These are phyloP conservation scores for Cadophora luteo-olivacea DNA, from an alignment of 2,329 filamentous ascomycete genomes.

Conservation along the genomic window DNA sequence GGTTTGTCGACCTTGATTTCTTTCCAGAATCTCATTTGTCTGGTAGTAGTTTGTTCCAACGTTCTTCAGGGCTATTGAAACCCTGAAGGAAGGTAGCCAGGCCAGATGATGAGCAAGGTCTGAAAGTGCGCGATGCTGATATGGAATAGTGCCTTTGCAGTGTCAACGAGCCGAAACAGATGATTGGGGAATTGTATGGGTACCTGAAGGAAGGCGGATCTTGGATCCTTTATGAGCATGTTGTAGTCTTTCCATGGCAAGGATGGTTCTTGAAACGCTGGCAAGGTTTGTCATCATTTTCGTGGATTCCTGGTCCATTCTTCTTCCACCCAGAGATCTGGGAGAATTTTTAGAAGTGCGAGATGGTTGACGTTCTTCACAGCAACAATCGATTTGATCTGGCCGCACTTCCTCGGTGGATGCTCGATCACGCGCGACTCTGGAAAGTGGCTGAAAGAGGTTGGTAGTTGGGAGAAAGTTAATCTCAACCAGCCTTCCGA, in stretches of 20 bases:
- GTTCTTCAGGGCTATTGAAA: background rate
- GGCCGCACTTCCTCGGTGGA: slow-evolving; percentile 41
- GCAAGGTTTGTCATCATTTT: slow-evolving; percentile 36
- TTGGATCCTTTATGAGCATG: slow-evolving; percentile 44
- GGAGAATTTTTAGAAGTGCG: slow-evolving; percentile 21
- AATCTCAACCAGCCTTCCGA: slow-evolving; percentile 36
- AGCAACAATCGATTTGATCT: slow-evolving; percentile 38
- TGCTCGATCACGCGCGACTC: slow-evolving; percentile 42
- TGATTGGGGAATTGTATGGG: slow-evolving; percentile 39
- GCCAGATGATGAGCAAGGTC: background rate
- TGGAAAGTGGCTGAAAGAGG: slow-evolving; percentile 35
- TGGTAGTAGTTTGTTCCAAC: background rate
- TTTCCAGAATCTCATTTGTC: background rate
- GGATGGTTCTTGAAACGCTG: slow-evolving; percentile 34
- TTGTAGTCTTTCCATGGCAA: slow-evolving; percentile 34
- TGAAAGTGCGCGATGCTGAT: background rate
- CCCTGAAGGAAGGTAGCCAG: background rate
- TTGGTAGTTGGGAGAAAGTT: slow-evolving; percentile 40
- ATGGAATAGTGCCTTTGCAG: slow-evolving; percentile 37
- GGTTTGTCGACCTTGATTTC: background rate
- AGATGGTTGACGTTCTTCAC: background rate
- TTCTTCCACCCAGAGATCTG: no score
- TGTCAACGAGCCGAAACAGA: slow-evolving; percentile 34
- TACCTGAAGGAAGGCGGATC: slow-evolving; percentile 39
- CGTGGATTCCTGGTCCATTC: background rate